Base-by-base conservation (phyloP, 371 early-diverging fungal species). In the Coemansia sp. region DNA sequence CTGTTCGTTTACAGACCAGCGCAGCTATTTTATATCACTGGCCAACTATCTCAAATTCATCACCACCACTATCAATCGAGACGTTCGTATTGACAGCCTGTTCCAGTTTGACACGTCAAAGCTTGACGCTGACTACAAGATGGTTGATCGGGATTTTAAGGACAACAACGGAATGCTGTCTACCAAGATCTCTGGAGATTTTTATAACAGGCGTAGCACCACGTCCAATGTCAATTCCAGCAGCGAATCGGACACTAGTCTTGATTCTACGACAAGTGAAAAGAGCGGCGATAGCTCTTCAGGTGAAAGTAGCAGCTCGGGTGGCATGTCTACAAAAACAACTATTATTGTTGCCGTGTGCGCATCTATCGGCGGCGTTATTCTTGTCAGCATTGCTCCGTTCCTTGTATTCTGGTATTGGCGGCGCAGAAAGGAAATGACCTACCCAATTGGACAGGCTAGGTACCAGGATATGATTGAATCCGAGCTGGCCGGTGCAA, bases 401-500 rank as follows among this genome's bases (percentile, higher is more conserved):
- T 65, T 65, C 14, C 38, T 65, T 30, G 7, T 59, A 2, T 40
- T 59, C 30, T 39, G 59, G 53, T 50, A 45, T 5, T 8, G 11
- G 13, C 36, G 59, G 42, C 59, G 34, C 53, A 59, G 45, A 4
- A 35, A 5, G 3, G 8, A 31, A 40, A 43, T 14, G 65, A 53
- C 31, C 49, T 47, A n/a, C 53, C 41, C 65, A 65, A 47, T 43
- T 51, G 52, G 26, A 26, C 26, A 26, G 26, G 26, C 26, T 5
- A 56, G 7, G 26, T 26, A 43, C 16, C 60, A 65, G 60, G 11
- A 59, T 35, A 45, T 65, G 3, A 43, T 65, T 5, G 65, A 60
- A 14, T 30, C 42, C 14, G 60, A 43, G 11, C 31, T 65, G 43
- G 65, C 59, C 38, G 65, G 65, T 42, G 65, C 59, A 30, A 52